Percentiles rank a stretch among this genome's conserved stretches.
phyloP scores from a whole-genome alignment of 495 filamentous ascomycete species.

The Penicillium verhagenii region DNA sequence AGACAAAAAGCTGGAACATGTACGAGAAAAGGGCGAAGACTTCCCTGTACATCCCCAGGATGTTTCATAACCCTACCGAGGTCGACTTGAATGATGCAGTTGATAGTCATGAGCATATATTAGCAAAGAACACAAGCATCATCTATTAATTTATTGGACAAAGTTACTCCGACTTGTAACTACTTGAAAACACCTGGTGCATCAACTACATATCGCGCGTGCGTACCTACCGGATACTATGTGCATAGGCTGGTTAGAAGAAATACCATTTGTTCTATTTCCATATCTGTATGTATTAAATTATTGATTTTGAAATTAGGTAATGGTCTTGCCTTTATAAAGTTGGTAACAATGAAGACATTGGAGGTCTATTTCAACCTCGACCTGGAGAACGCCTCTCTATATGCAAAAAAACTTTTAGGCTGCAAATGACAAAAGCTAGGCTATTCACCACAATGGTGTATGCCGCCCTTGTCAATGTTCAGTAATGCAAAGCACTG shows the following conservation, averaged over 20 bases:
- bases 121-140: not conserved
- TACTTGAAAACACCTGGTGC: no score
- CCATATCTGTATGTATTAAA: not conserved
- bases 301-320: not conserved
- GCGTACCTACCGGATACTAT: no score
- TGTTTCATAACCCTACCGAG: conserved; percentile 52
- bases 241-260: not conserved
- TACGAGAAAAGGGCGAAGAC: conserved; percentile 79
- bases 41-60: conserved; percentile 78
- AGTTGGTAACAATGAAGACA: not conserved
- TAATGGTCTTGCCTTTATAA: not conserved
- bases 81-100: not conserved
- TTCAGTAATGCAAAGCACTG: no score
- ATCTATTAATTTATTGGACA: no score
- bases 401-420: not conserved
- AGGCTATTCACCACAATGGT: no score
- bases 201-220: no score
- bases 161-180: no score
- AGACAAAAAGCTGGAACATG: conserved; percentile 73
- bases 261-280: not conserved
- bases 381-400: not conserved
- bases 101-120: not conserved
- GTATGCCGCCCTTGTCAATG: no score
- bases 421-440: no score
- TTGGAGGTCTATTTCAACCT: no score